Conservation (phyloP, 495 filamentous ascomycete species). For the Terfezia boudieri region DNA sequence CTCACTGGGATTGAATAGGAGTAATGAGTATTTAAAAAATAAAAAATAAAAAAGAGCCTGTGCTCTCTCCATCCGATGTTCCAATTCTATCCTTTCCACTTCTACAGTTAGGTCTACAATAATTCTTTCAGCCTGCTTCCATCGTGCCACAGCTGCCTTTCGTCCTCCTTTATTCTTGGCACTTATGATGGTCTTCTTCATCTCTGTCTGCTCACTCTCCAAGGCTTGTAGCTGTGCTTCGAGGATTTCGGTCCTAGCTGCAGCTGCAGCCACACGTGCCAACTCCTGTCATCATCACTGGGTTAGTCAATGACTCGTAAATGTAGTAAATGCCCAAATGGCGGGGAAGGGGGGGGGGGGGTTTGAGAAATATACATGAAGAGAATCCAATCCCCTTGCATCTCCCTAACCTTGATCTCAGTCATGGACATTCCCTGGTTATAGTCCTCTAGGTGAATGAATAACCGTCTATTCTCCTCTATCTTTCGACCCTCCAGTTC, state of each 20-base stretch:
- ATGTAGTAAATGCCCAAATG: slow-evolving; percentile 9
- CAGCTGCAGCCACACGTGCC: slow-evolving; percentile 46
- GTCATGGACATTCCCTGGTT: slow-evolving; percentile 54
- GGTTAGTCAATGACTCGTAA: too few relatives aligned
- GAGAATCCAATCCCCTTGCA: slow-evolving; percentile 54
- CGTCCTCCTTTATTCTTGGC: slow-evolving; percentile 42
- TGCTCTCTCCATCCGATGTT: slow-evolving; percentile 61
- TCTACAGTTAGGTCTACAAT: slow-evolving; percentile 59
- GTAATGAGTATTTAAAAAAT: too few relatives aligned
- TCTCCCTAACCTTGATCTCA: slow-evolving; percentile 45
- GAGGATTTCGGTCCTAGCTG: slow-evolving; percentile 47
- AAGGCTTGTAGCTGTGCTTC: slow-evolving; percentile 55
- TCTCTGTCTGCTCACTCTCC: slow-evolving; percentile 53
- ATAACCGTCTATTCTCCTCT: slow-evolving; percentile 55
- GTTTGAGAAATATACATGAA: slow-evolving; percentile 25
- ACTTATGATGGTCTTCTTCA: slow-evolving; percentile 51
- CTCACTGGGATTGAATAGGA: too few relatives aligned
- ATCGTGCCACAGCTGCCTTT: slow-evolving; percentile 56
- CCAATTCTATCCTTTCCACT: slow-evolving; percentile 68
- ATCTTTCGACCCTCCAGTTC: slow-evolving; percentile 23
- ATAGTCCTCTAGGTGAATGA: slow-evolving; percentile 60
- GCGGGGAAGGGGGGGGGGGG: slow-evolving; percentile 9
- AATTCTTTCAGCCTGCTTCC: slow-evolving; percentile 57
- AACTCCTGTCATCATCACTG: slow-evolving; percentile 32
- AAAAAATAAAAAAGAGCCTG: too few relatives aligned